phyloP scores from a whole-genome alignment of 2,329 filamentous ascomycete species.

The Diplodia intermedia region DNA sequence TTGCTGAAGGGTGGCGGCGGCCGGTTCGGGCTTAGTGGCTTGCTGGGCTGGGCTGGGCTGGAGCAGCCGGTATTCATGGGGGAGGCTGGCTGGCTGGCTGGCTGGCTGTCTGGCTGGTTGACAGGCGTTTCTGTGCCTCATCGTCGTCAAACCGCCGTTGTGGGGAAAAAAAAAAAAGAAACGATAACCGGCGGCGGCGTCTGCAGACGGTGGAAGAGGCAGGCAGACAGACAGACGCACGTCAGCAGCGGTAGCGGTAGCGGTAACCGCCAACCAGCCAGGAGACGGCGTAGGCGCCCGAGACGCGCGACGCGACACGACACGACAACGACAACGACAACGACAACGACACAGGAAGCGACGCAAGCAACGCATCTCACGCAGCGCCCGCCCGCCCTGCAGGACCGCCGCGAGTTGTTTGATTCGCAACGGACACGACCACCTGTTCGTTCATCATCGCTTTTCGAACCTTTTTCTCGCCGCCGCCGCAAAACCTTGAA shows the following conservation, averaged over 20 bases:
- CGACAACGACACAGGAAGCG: background rate
- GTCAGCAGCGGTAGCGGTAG: background rate
- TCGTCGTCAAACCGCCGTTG: no score
- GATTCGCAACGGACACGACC: conserved; percentile 7
- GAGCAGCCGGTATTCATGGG: background rate
- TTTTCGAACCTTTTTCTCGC: background rate
- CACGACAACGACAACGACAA: background rate
- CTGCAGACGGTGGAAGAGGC: no score
- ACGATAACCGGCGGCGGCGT: no score
- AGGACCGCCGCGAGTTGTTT: background rate
- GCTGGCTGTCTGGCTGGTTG: background rate
- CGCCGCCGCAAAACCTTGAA: no score
- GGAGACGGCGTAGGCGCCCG: background rate
- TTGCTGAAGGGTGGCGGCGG: background rate
- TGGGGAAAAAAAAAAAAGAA: no score
- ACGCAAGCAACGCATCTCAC: no score
- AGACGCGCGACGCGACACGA: background rate
- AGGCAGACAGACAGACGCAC: background rate
- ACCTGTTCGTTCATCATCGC: conserved; percentile 4
- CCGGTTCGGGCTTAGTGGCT: background rate
- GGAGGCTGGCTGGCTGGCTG: no score
- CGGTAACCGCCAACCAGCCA: background rate
- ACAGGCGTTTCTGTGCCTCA: background rate
- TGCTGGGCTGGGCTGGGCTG: no score
- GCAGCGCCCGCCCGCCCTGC: no score